Evolutionary conservation across 306 rosid species (phyloP).

Genomic region (Inga oerstediana): DNA sequence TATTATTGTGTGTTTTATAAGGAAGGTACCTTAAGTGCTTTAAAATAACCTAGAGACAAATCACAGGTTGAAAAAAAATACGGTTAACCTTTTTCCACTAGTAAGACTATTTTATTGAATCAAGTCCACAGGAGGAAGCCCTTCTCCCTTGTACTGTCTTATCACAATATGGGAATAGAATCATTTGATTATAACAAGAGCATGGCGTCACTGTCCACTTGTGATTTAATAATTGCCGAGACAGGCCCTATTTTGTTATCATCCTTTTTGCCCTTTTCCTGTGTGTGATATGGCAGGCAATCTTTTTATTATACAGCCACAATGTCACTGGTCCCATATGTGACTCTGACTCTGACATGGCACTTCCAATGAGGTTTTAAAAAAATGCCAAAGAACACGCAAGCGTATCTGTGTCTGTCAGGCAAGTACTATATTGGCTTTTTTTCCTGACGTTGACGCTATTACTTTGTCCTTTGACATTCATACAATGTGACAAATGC

Average conservation of each 20-base stretch:
- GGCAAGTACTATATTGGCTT: background rate
- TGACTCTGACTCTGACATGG: background rate
- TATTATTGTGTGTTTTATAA: background rate
- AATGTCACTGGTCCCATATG: background rate
- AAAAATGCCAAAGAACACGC: background rate
- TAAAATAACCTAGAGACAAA: background rate
- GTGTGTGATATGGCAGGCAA: background rate
- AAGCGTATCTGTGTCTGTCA: conserved; percentile 12
- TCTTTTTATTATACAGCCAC: background rate
- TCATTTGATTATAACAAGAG: background rate
- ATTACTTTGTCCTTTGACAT: background rate
- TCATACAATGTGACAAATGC: background rate
- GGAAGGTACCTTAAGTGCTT: background rate
- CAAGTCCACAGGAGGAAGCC: background rate
- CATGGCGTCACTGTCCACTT: background rate
- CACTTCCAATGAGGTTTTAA: background rate
- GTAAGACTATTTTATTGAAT: background rate
- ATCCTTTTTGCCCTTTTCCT: background rate
- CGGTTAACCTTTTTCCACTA: background rate
- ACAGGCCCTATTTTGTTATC: background rate
- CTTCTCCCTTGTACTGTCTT: background rate
- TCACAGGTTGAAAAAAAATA: background rate
- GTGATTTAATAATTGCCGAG: background rate
- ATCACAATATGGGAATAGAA: background rate
- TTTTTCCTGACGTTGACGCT: background rate